These are phyloP conservation scores for Kluyveromyces siamensis DNA, from an alignment of 805 yeast genomes.

Conservation along the genomic window DNA sequence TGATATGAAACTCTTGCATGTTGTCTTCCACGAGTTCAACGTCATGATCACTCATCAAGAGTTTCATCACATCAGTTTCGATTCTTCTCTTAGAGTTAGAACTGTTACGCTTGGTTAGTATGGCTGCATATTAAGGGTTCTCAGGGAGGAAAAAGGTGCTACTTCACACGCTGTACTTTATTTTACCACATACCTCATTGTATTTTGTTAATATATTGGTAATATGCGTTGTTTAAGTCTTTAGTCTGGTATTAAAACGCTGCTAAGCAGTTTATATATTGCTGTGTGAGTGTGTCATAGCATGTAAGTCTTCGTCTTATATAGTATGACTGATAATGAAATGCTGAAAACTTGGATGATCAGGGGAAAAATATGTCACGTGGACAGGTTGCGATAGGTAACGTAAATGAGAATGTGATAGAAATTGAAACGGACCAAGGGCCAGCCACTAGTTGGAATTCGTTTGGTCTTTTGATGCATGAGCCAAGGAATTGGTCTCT, in stretches of 20 bases:
- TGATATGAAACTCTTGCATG: conserved; percentile 79
- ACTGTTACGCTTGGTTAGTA: conserved; percentile 1
- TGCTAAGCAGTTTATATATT: background rate
- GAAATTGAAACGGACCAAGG: background rate
- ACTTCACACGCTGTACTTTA: too few species aligned
- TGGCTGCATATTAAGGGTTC: background rate
- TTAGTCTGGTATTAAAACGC: background rate
- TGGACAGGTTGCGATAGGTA: background rate
- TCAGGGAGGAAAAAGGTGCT: too few species aligned
- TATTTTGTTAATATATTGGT: background rate
- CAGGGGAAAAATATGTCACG: background rate
- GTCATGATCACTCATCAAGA: conserved; percentile 87
- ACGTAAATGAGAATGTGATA: background rate
- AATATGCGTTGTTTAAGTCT: background rate
- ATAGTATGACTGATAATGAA: background rate
- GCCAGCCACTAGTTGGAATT: too few species aligned
- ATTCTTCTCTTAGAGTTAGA: conserved; percentile 40
- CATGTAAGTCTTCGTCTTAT: background rate
- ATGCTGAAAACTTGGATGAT: background rate
- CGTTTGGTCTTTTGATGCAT: background rate
- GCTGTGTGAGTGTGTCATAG: background rate
- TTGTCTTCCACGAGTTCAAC: conserved; percentile 75
- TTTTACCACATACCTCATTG: background rate
- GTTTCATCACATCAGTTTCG: conserved; percentile 93
- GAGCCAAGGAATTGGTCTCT: background rate